phyloP scores from a whole-genome alignment of 116 monocot species.

The Posidonia oceanica region DNA sequence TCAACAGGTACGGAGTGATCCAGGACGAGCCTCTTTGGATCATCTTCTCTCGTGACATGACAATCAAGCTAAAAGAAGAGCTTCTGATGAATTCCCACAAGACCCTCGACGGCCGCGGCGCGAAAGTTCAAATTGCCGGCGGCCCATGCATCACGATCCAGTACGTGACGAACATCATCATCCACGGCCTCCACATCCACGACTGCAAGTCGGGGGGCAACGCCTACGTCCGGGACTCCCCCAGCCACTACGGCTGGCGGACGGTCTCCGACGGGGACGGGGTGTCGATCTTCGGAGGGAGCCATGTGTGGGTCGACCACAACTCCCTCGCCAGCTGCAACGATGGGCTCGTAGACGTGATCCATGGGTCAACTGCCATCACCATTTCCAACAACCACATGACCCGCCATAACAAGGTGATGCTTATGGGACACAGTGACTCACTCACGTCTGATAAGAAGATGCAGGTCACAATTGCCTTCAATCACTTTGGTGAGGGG shows the following conservation, averaged over 20 bases:
- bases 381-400: conserved; percentile 60
- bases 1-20: conserved; percentile 27
- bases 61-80: conserved; percentile 52
- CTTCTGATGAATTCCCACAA: conserved; percentile 48
- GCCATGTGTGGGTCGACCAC: conserved; percentile 59
- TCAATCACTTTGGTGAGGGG: conserved; percentile 84
- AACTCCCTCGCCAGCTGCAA: conserved; percentile 28
- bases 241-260: conserved; percentile 52
- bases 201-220: conserved; percentile 50
- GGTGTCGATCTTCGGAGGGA: conserved; percentile 49
- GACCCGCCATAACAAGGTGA: conserved; percentile 54
- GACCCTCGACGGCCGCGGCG: conserved; percentile 47
- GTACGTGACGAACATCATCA: conserved; percentile 37
- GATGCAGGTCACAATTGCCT: conserved; percentile 74
- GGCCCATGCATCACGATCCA: conserved; percentile 38
- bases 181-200: conserved; percentile 61
- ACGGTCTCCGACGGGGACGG: conserved; percentile 50
- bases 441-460: conserved; percentile 26
- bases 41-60: conserved; percentile 45
- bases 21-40: conserved; percentile 63
- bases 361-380: conserved; percentile 50
- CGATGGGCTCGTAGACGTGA: conserved; percentile 48
- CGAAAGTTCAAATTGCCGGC: conserved; percentile 20
- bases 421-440: conserved; percentile 55
- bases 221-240: conserved; percentile 44